Base-by-base conservation (phyloP, 352 stramenopile species). In the Phytopythium litorale region DNA sequence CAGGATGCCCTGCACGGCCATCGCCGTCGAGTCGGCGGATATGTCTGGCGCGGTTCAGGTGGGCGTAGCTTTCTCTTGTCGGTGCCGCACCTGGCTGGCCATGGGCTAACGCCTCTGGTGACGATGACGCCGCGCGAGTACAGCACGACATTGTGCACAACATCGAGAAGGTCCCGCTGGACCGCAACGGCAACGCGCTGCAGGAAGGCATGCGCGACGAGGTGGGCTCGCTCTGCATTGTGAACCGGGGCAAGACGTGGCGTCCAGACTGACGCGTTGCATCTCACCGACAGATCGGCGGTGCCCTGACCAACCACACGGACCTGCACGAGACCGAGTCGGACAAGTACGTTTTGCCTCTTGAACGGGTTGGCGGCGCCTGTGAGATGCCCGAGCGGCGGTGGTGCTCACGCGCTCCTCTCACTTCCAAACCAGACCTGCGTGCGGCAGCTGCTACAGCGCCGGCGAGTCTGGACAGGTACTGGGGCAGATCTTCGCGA, bases 81-180 rank as follows among this genome's bases (percentile, higher is more conserved):
- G 32, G 12, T 13, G 19, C 16, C 18, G 0, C 4, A 7, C 11
- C 18, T 21, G 12, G 15, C 5, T 16, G 8, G 23, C 3, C 1
- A 9, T 6, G 1, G 5, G 8, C 48, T 35, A 23, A 54, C 48
- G 18, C 8, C 2, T 3, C 21, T 52, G 25, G 0, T 15, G 48
- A 15, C 7, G 28, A 32, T 32, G 52, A 8, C 8, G 1, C 43
- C 18, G 3, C 30, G 6, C 16, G n/a, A 0, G 43, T 2, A 6
- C 61, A 88, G 75, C 76, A 89, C 60, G 81, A 94, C 49, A 86
- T 94, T 21, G 63, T 84, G 28, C 83, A 92, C 73, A 84, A 92
- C 65, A 86, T 94, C 28, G 73, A 91, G 62, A 94, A 94, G 62
- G 82, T 80, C 16, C 63, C 79, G 19, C 66, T 94, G 19, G 79